Conservation (phyloP, 179 eudicot genomes). For the Beta macrorhiza region DNA sequence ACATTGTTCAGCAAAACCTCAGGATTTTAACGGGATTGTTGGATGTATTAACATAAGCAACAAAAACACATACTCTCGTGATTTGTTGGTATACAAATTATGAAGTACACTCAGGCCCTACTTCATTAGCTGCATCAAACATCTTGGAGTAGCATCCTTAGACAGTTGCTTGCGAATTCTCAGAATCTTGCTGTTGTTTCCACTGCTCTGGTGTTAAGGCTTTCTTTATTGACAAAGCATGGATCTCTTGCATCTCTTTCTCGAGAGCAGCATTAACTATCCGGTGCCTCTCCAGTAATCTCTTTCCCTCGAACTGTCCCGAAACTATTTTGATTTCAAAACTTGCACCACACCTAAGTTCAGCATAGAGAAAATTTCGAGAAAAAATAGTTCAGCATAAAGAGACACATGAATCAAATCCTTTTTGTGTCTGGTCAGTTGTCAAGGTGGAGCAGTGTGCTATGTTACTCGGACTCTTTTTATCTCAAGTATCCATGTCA, state of each 20-base stretch:
- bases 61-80: neutral
- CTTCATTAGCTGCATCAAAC: neutral
- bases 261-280: conserved; percentile 77
- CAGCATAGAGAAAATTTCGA: neutral
- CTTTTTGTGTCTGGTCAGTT: neutral
- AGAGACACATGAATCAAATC: neutral
- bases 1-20: neutral
- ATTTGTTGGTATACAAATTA: neutral
- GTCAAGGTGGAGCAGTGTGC: no score
- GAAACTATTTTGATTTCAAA: conserved; percentile 72
- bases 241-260: conserved; percentile 86
- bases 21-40: neutral
- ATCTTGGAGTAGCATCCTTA: conserved; percentile 16
- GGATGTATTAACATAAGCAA: neutral
- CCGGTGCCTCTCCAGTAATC: conserved; percentile 88
- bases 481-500: no score
- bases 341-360: conserved; percentile 79
- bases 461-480: no score
- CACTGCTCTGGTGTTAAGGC: conserved; percentile 83
- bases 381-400: no score
- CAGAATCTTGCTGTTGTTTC: conserved; percentile 64
- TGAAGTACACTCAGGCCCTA: neutral
- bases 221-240: conserved; percentile 84
- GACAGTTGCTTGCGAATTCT: conserved; percentile 49
- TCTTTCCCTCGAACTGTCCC: conserved; percentile 76